Evolutionary conservation across 805 yeast species (phyloP).

Genomic region (Candida chauliodis): DNA sequence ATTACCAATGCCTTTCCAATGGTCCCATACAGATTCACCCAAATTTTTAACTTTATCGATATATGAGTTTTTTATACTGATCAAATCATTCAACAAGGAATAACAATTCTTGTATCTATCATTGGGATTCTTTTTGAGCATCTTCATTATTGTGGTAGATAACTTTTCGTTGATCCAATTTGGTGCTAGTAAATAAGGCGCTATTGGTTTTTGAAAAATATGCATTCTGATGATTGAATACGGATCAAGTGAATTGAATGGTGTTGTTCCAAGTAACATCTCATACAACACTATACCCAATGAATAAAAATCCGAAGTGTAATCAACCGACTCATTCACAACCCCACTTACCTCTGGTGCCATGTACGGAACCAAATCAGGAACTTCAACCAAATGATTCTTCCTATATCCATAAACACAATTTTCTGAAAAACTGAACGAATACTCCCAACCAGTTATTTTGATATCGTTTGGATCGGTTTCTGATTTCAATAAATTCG

Average conservation of each 20-base stretch:
- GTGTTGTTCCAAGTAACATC: conserved; percentile 41
- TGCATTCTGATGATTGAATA: conserved; percentile 38
- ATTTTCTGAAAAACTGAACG: conserved; percentile 42
- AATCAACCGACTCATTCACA: conserved; percentile 36
- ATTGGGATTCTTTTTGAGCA: conserved; percentile 38
- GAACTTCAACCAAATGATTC: conserved; percentile 34
- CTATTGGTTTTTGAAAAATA: conserved; percentile 36
- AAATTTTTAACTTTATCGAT: conserved; percentile 10
- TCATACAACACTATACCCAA: conserved; percentile 50
- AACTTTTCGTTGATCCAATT: conserved; percentile 27
- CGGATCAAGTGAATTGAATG: conserved; percentile 40
- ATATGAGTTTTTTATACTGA: conserved; percentile 18
- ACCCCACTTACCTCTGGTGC: conserved; percentile 50
- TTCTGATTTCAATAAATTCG: conserved; percentile 21
- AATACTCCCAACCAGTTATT: conserved; percentile 48
- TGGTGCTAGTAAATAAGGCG: conserved; percentile 30
- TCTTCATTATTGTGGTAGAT: conserved; percentile 34
- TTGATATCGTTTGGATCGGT: conserved; percentile 28
- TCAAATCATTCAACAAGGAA: conserved; percentile 28
- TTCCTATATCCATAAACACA: conserved; percentile 40
- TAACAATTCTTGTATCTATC: conserved; percentile 36
- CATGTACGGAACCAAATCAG: conserved; percentile 42
- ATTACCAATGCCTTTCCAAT: conserved; percentile 4
- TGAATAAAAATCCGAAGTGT: conserved; percentile 47
- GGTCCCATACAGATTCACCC: conserved; percentile 8